Percentiles rank a stretch among this genome's conserved stretches.
Conservation (phyloP, 176 grass and related monocot genomes). For the Eragrostis curvula region DNA sequence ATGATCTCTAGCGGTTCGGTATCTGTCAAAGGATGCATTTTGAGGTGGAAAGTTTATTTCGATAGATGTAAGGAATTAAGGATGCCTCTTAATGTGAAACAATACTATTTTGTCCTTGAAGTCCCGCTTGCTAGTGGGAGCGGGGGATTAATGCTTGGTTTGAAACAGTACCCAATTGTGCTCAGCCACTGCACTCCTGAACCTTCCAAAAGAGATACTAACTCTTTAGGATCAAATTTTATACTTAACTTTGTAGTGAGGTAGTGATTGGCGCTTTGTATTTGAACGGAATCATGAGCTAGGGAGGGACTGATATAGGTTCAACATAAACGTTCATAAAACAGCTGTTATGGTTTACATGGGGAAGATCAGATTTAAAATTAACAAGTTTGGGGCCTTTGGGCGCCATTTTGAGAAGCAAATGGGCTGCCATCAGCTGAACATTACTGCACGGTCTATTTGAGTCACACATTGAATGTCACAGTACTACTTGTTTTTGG, state of each 20-base stretch:
- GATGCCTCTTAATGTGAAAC: background rate
- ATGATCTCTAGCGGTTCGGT: background rate
- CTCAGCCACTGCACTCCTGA: background rate
- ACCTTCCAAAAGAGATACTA: conserved; percentile 2
- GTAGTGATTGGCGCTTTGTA: background rate
- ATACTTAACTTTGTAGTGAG: conserved; percentile 1
- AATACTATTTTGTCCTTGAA: background rate
- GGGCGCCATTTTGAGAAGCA: conserved; percentile 12
- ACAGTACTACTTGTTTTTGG: background rate
- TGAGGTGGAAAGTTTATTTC: conserved; percentile 8
- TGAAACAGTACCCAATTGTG: conserved; percentile 8
- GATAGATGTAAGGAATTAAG: background rate
- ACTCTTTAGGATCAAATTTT: background rate
- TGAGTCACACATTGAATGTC: background rate
- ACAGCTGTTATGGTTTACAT: background rate
- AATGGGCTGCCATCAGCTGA: background rate
- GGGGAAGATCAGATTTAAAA: background rate
- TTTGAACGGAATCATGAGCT: conserved; percentile 25
- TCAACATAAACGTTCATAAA: background rate
- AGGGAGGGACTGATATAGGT: background rate
- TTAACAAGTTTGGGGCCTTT: background rate
- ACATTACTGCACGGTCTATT: conserved; percentile 23
- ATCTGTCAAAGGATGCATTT: conserved; percentile 4
- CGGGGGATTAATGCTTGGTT: conserved; percentile 30
- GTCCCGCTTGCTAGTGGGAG: background rate